Percentiles rank a stretch among this genome's conserved stretches.
phyloP scores from a whole-genome alignment of 768 basidiomycete genomes.

The Dacryopinax spathularia region DNA sequence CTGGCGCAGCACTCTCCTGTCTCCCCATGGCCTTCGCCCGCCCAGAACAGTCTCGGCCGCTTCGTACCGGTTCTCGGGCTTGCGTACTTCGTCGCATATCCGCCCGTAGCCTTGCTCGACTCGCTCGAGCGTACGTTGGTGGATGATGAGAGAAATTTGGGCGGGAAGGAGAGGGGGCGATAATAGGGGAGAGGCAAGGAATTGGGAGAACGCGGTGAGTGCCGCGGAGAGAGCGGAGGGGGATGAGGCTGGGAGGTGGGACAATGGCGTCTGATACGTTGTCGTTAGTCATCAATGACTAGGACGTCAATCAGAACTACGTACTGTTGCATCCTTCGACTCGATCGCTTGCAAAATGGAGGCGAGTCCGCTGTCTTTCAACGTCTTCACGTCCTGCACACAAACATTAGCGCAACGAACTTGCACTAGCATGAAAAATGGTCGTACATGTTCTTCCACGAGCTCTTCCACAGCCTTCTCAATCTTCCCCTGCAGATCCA shows the following conservation, averaged over 20 bases:
- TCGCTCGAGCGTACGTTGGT: conserved; percentile 55
- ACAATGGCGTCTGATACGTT: conserved; percentile 54
- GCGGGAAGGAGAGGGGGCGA: conserved; percentile 68
- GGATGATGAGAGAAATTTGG: conserved; percentile 59
- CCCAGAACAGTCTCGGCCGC: conserved; percentile 77
- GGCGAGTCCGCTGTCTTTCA: conserved; percentile 30
- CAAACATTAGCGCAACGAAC: neutral
- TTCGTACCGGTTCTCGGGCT: conserved; percentile 70
- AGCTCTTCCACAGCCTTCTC: conserved; percentile 48
- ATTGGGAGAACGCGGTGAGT: conserved; percentile 59
- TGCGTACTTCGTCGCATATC: conserved; percentile 64
- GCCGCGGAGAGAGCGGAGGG: conserved; percentile 47
- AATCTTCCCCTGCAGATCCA: conserved; percentile 43
- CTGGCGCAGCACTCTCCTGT: conserved; percentile 56
- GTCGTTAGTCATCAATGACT: neutral
- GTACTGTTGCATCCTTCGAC: conserved; percentile 23
- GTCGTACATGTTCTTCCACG: conserved; percentile 70
- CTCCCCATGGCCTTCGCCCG: conserved; percentile 71
- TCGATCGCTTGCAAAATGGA: conserved; percentile 26
- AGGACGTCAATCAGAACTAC: conserved; percentile 7
- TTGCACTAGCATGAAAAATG: neutral
- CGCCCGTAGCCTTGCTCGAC: conserved; percentile 55
- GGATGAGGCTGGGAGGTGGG: conserved; percentile 53
- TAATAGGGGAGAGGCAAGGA: conserved; percentile 72
- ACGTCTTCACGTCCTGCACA: conserved; percentile 24